Base-by-base conservation (phyloP, 2,329 filamentous ascomycete genomes). In the Exophiala sp. region DNA sequence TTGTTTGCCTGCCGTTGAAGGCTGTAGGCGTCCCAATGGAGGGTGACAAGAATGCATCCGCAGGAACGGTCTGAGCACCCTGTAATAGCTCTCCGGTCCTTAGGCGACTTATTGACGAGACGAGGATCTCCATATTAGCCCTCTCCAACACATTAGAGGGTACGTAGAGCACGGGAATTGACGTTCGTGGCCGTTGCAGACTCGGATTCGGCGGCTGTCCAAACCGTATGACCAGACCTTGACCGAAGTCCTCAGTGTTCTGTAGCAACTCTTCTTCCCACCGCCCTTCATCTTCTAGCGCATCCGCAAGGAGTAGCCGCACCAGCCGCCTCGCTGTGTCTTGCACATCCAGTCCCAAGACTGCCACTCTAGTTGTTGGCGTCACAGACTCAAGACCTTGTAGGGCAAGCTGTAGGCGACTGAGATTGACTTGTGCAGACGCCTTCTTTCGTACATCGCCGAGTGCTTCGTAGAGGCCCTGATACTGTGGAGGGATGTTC, bases 231-330 rank as follows among this genome's bases (percentile, higher is more conserved):
- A 89, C 70, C 48, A 89, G 66, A 2, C 84, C 83, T 53, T 73
- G 73, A 23, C 69, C 65, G 22, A 72, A 65, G 50, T 63, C 64
- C 56, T 78, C 73, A 53, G 77, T 73, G 10, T 64, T 63, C 10
- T 61, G 59, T 24, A 77, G 73, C 52, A 89, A 65, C 50, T 80
- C 71, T 61, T 71, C 70, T 66, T 90, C 86, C 86, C 86, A 90
- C 21, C 73, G 66, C 57, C 81, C 75, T 56, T 79, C 75, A 3
- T 76, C 68, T 30, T 74, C 74, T 57, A 90, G 67, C 3, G 86
- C 84, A 65, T 90, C 86, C 1, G 83, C 82, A 1, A 89, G 70
- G 10, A 88, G 68, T 29, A 90, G 71, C 35, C 82, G 78, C 39
- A 89, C 75, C 7, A 96, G 73, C 56, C 70, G 74, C 56, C 75